These are phyloP conservation scores for Plasmopara muralis DNA, from an alignment of 352 stramenopile species.

Conservation along the genomic window DNA sequence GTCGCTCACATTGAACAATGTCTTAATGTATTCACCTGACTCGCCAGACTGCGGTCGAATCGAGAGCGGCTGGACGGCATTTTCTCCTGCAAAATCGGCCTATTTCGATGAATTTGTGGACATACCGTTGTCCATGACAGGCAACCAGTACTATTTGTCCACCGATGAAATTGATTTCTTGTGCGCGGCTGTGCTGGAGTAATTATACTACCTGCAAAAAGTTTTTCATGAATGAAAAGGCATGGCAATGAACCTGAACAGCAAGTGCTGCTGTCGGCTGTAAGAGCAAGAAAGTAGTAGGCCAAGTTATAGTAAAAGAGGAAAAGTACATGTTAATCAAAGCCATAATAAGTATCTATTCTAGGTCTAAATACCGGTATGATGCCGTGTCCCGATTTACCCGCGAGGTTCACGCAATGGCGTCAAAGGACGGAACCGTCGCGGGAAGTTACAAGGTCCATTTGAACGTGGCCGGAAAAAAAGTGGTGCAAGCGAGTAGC, in stretches of 20 bases:
- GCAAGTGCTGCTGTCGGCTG: conserved; percentile 53
- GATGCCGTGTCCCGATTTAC: conserved; percentile 1
- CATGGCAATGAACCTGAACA: conserved; percentile 11
- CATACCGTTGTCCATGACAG: conserved; percentile 18
- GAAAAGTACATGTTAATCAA: conserved; percentile 12
- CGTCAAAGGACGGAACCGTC: conserved; percentile 17
- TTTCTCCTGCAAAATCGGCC: conserved; percentile 27
- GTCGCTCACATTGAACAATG: conserved; percentile 32
- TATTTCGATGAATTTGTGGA: conserved; percentile 19
- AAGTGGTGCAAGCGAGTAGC: conserved; percentile 1
- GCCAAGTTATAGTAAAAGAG: conserved; percentile 14
- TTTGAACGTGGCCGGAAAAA: conserved; percentile 10
- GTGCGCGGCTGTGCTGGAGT: conserved; percentile 77
- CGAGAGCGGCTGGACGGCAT: conserved; percentile 51
- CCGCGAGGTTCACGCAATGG: conserved; percentile 5
- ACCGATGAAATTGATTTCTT: conserved; percentile 84
- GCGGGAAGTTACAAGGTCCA: conserved; percentile 26
- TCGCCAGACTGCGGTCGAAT: conserved; percentile 43
- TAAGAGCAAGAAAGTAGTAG: conserved; percentile 22
- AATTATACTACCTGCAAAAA: conserved; percentile 2
- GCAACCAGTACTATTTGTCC: conserved; percentile 49
- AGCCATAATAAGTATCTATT: conserved; percentile 22
- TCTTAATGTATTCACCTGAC: conserved; percentile 44
- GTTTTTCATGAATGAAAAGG: not conserved
- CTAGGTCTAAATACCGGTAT: conserved; percentile 17